Base-by-base conservation (phyloP, 2,329 filamentous ascomycete genomes). In the Akanthomyces uredinophilus region DNA sequence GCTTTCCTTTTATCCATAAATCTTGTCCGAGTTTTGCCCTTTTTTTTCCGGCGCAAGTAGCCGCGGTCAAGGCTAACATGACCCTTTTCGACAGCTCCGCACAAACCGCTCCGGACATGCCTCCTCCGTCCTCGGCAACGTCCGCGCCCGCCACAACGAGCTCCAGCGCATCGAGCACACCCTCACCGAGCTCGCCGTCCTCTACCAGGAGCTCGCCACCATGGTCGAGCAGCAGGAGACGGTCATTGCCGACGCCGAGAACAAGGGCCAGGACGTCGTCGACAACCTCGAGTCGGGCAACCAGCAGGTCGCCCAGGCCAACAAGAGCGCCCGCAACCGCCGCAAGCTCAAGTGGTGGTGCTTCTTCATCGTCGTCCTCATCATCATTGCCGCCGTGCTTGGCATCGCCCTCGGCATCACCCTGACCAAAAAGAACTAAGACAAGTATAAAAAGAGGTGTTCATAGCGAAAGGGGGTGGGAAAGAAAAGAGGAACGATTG, bases 261-360 rank as follows among this genome's bases (percentile, higher is more conserved):
- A 82, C 60, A 86, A 89, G 72, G 89, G 89, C 44, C 77, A 83
- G 63, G 79, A 87, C 68, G 88, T 89, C 14, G 83, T 82, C 64
- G 79, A 84, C 64, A 84, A 92, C 71, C 82, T 91, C 57, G 81
- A 88, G 68, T 81, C 86, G 66, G 90, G 85, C 67, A 91, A 90
- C 74, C 78, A 80, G 64, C 83, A 94, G 68, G 84, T 94, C 64
- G 81, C 83, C 67, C 81, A 85, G 70, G 90, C 87, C 64, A 90
- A 88, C 67, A 80, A 83, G 66, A 83, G 83, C 68, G 90, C 89
- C 55, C 81, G 83, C 66, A 82, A 85, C 68, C 83, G 84, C 68
- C 83, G 89, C 69, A 90, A 87, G 79, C 83, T 91, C 76, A 94
- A 94, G 81, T 93, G 91, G 90, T 92, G 85, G 83, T 91, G 88